These are phyloP conservation scores for Kewa caespitosa DNA, from an alignment of 179 eudicot species.

Conservation along the genomic window DNA sequence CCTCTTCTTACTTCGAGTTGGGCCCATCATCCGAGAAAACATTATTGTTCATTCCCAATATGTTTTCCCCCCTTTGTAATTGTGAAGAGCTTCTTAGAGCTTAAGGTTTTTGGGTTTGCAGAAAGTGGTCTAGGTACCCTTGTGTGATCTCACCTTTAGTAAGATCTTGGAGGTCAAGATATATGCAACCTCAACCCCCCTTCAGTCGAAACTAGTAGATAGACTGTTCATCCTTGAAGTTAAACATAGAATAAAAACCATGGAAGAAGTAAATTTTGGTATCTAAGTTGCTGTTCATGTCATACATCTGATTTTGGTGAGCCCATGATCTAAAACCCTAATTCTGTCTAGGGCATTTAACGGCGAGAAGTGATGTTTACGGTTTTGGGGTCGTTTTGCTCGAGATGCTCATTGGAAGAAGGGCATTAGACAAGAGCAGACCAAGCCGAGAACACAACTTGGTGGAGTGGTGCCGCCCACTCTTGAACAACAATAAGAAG, in stretches of 20 bases:
- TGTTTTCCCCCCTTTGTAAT: no score
- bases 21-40: neutral
- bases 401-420: constrained; percentile 91
- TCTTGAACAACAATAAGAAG: constrained; percentile 78
- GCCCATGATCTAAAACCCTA: neutral
- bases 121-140: no score
- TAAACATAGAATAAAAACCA: no score
- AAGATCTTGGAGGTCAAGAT: no score
- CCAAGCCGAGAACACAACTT: constrained; percentile 85
- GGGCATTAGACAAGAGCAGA: constrained; percentile 81
- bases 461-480: constrained; percentile 92
- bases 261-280: no score
- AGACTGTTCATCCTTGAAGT: no score
- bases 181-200: no score
- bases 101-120: no score
- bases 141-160: no score
- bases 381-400: constrained; percentile 92
- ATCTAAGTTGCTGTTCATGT: neutral
- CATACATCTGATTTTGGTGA: neutral
- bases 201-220: no score
- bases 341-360: constrained; percentile 67
- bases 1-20: neutral
- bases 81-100: no score
- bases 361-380: constrained; percentile 89
- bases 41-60: no score